Evolutionary conservation across 192 early-diverging fungal species (phyloP).

Genomic region (Backusella westeae): DNA sequence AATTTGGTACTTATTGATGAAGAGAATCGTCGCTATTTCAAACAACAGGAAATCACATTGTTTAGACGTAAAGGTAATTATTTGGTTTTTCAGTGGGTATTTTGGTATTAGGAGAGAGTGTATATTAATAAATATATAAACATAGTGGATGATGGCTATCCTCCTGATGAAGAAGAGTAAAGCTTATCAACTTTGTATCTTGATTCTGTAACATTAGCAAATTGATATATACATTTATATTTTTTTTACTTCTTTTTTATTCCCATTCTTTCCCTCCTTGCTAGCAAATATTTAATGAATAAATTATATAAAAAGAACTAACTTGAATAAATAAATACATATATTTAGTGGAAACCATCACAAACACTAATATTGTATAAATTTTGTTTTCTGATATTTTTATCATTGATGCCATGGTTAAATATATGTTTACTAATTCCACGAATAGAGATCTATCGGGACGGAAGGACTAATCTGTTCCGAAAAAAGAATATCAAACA

Average conservation of each 20-base stretch:
- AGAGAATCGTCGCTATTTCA: constrained; percentile 97
- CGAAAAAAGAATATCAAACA: neutral
- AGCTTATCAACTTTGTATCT: neutral
- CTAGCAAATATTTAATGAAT: neutral
- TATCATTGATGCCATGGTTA: neutral
- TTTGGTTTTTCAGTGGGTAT: neutral
- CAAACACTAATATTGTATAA: too few relatives aligned
- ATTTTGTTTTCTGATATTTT: neutral
- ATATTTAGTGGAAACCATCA: too few relatives aligned
- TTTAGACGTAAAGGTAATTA: constrained; percentile 53
- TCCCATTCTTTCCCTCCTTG: neutral
- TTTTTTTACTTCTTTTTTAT: neutral
- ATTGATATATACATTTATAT: neutral
- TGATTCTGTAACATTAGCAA: neutral
- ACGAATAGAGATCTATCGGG: neutral
- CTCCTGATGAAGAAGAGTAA: constrained; percentile 21
- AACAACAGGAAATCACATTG: constrained; percentile 94
- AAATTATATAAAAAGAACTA: neutral
- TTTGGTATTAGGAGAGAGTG: neutral
- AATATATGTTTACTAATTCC: neutral
- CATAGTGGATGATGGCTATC: constrained; percentile 37
- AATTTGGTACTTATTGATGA: constrained; percentile 98
- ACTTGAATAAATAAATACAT: too few relatives aligned
- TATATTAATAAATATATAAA: neutral
- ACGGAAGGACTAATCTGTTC: neutral